phyloP scores from a whole-genome alignment of 2,329 filamentous ascomycete genomes.

The Aspergillus unguis region DNA sequence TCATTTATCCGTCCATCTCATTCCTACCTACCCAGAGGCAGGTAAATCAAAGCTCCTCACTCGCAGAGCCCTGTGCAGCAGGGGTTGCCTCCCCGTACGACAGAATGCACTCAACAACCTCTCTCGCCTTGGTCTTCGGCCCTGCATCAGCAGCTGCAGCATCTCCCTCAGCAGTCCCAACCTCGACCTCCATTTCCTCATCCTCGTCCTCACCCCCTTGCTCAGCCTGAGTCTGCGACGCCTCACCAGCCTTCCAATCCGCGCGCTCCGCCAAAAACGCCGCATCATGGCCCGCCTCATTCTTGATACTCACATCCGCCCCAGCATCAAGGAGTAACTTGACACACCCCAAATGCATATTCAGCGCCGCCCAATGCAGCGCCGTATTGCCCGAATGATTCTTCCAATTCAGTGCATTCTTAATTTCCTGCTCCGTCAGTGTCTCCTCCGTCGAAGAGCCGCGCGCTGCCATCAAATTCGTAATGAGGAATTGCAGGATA shows the following conservation, averaged over 20 bases:
- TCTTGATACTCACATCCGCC: constrained; percentile 73
- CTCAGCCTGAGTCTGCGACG: constrained; percentile 14
- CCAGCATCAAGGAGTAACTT: constrained; percentile 72
- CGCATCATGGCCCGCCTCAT: constrained; percentile 78
- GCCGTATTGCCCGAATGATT: constrained; percentile 88
- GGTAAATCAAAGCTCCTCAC: neutral
- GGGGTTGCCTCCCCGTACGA: constrained; percentile 32
- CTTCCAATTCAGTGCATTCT: constrained; percentile 46
- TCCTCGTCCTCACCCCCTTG: constrained; percentile 19
- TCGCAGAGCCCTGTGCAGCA: constrained; percentile 27
- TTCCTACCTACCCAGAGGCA: neutral
- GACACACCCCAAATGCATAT: constrained; percentile 78
- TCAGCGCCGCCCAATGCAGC: constrained; percentile 89
- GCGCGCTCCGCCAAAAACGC: constrained; percentile 70
- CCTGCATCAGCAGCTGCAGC: constrained; percentile 1
- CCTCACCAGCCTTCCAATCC: constrained; percentile 59
- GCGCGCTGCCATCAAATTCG: no score
- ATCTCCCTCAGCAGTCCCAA: constrained; percentile 1
- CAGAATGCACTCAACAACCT: constrained; percentile 44
- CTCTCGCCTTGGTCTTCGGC: constrained; percentile 29
- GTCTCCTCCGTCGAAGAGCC: neutral
- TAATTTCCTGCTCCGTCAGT: constrained; percentile 15
- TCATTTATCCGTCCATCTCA: neutral
- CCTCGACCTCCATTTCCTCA: constrained; percentile 15
- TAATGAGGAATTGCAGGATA: constrained; percentile 36